Conservation (phyloP, 441 rosid species). For the Syzygium syzygioides region DNA sequence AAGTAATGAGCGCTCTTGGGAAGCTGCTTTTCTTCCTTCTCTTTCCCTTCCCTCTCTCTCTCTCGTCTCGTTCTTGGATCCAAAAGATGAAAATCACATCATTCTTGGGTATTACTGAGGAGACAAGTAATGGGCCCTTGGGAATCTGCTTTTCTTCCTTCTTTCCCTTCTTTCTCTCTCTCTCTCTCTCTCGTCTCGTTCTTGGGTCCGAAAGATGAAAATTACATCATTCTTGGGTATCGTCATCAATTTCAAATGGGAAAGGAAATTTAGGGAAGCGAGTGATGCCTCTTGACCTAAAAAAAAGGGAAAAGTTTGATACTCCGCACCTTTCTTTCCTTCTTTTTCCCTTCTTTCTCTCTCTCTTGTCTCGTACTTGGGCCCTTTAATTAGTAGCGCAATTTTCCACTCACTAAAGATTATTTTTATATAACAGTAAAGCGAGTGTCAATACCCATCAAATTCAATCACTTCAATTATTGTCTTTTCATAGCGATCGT, state of each 20-base stretch:
- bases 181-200: too few relatives aligned
- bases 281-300: too few relatives aligned
- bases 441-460: slow-evolving; percentile 23
- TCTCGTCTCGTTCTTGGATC: too few relatives aligned
- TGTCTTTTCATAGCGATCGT: slow-evolving; percentile 19
- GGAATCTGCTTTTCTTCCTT: background rate
- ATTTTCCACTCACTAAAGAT: slow-evolving; percentile 17
- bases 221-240: too few relatives aligned
- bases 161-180: too few relatives aligned
- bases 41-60: too few relatives aligned
- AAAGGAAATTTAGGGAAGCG: too few relatives aligned
- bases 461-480: slow-evolving; percentile 27
- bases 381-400: background rate
- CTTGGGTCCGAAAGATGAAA: too few relatives aligned
- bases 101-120: background rate
- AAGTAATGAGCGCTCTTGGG: too few relatives aligned
- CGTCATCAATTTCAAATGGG: too few relatives aligned
- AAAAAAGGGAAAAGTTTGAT: too few relatives aligned
- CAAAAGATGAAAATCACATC: slow-evolving; percentile 37
- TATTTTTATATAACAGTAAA: background rate
- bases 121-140: slow-evolving; percentile 5
- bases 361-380: background rate
- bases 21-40: too few relatives aligned
- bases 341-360: slow-evolving; percentile 5
- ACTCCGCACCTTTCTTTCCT: background rate